Conservation (phyloP, 495 filamentous ascomycete species). For the Podospora australis region DNA sequence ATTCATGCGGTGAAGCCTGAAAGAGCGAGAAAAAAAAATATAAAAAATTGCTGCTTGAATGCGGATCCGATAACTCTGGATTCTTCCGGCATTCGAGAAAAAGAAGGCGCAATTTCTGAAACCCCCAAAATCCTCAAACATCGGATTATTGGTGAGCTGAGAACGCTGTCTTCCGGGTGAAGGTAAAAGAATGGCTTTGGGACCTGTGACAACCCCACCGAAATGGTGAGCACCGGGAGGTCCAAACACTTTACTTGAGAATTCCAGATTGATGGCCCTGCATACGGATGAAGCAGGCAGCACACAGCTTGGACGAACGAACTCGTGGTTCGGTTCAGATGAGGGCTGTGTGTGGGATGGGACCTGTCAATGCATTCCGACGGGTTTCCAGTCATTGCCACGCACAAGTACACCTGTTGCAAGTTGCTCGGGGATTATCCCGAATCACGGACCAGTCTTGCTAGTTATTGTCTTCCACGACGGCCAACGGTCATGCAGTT, state of each 20-base stretch:
- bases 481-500: slow-evolving; percentile 13
- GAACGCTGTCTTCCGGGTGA: too few relatives aligned
- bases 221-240: slow-evolving; percentile 6
- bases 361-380: slow-evolving; percentile 14
- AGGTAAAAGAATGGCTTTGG: too few relatives aligned
- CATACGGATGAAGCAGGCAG: too few relatives aligned
- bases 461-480: neutral
- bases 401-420: too few relatives aligned
- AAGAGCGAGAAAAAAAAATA: neutral
- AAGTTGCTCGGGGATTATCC: too few relatives aligned
- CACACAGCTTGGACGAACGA: slow-evolving; percentile 7
- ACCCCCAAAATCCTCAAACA: slow-evolving; percentile 14
- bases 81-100: neutral
- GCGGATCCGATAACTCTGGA: neutral
- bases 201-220: slow-evolving; percentile 15
- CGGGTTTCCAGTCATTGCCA: slow-evolving; percentile 11
- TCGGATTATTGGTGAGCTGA: neutral
- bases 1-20: slow-evolving; percentile 16
- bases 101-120: slow-evolving; percentile 10
- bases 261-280: slow-evolving; percentile 15
- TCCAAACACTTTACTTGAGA: slow-evolving; percentile 16
- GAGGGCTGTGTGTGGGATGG: neutral
- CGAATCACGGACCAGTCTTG: slow-evolving; percentile 9
- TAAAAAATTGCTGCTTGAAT: slow-evolving; percentile 11
- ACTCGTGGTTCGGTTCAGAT: slow-evolving; percentile 5